These are phyloP conservation scores for Boletus edulis DNA, from an alignment of 768 basidiomycete species.

Conservation along the genomic window DNA sequence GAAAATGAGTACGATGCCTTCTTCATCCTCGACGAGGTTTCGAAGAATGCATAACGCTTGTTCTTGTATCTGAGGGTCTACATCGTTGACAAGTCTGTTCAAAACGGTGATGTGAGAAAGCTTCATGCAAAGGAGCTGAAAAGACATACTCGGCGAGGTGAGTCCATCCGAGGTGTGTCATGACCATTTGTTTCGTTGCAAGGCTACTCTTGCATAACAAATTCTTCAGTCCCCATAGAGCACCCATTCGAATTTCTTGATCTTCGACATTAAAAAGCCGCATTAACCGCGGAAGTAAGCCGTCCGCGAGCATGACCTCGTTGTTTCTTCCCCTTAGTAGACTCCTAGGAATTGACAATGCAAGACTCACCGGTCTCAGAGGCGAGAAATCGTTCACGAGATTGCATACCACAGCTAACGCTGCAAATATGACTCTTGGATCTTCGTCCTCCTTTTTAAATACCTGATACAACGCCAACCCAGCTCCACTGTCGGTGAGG, in stretches of 20 bases:
- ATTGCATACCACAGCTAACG: conserved; percentile 78
- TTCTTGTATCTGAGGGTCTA: conserved; percentile 58
- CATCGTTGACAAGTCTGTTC: conserved; percentile 52
- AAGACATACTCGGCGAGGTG: conserved; percentile 51
- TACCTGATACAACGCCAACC: conserved; percentile 64
- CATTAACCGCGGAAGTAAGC: conserved; percentile 63
- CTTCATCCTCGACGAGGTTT: conserved; percentile 65
- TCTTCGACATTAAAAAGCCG: conserved; percentile 54
- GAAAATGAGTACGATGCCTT: conserved; percentile 62
- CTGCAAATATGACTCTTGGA: conserved; percentile 65
- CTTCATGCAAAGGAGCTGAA: neutral
- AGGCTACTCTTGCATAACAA: conserved; percentile 60
- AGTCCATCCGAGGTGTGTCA: conserved; percentile 67
- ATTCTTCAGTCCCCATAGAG: conserved; percentile 89
- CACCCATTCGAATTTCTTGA: conserved; percentile 58
- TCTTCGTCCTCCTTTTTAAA: conserved; percentile 61
- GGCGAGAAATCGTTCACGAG: conserved; percentile 87
- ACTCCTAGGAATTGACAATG: neutral
- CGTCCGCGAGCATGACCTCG: conserved; percentile 66
- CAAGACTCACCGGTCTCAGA: conserved; percentile 55
- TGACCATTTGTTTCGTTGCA: conserved; percentile 63
- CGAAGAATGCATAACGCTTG: conserved; percentile 67
- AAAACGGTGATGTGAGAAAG: neutral
- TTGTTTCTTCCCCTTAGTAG: conserved; percentile 1
- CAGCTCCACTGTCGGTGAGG: conserved; percentile 79